Conservation (phyloP, 78 protist genomes). For the Bigelowiella natans region DNA sequence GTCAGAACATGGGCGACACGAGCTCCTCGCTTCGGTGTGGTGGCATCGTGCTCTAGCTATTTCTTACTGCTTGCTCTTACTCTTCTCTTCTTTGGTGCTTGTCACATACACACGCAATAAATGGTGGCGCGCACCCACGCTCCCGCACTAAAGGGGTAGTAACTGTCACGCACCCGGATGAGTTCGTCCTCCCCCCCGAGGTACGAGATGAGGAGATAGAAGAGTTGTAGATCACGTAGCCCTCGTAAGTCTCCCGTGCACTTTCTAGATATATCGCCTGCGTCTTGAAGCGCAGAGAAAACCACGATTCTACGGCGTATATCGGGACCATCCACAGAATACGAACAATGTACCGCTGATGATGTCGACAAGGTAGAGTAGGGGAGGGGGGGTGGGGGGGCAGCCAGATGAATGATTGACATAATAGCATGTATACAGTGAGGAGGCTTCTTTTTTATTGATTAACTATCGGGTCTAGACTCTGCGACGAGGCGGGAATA, state of each 20-base stretch:
- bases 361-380: background rate
- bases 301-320: background rate
- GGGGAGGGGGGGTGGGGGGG: background rate
- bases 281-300: background rate
- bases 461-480: no score
- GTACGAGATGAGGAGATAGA: background rate
- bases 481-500: no score
- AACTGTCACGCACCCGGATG: background rate
- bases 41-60: no score
- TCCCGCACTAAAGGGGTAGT: no score
- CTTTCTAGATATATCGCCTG: background rate
- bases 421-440: background rate
- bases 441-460: no score
- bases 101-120: no score
- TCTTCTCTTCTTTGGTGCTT: no score
- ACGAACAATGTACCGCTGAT: background rate
- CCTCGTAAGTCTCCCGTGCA: background rate
- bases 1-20: no score
- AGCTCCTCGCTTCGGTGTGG: no score
- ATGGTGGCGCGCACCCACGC: no score
- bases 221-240: background rate
- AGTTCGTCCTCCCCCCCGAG: background rate
- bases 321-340: constrained; percentile 14
- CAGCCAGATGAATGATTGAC: background rate
- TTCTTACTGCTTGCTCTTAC: no score